Evolutionary conservation across 345 rosid genomes (phyloP).

Genomic region (Triadica sebifera): DNA sequence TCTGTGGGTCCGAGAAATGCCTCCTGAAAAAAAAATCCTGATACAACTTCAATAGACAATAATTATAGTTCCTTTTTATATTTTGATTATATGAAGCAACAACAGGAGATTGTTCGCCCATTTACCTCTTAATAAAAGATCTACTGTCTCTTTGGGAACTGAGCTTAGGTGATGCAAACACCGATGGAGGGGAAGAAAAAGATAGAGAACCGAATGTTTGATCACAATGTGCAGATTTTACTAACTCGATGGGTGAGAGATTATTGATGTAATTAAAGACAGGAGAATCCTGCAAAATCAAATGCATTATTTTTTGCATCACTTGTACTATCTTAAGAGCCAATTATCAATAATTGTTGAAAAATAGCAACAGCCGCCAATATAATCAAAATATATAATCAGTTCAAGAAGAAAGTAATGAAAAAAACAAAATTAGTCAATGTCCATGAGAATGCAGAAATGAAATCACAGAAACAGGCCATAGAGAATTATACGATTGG

Average conservation of each 20-base stretch:
- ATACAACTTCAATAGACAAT: slow-evolving; percentile 1
- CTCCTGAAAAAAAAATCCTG: slow-evolving; percentile 32
- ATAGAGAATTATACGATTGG: background rate
- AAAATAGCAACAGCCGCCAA: background rate
- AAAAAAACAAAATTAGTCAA: background rate
- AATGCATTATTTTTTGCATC: background rate
- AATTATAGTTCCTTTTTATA: background rate
- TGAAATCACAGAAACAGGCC: background rate
- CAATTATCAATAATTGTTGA: background rate
- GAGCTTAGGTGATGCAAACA: slow-evolving; percentile 48
- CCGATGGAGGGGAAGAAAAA: slow-evolving; percentile 50
- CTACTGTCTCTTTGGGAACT: slow-evolving; percentile 56
- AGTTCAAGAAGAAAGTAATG: background rate
- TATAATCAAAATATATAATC: background rate
- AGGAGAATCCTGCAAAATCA: slow-evolving; percentile 61
- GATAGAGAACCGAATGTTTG: slow-evolving; percentile 36
- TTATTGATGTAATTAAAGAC: slow-evolving; percentile 61
- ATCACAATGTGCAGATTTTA: slow-evolving; percentile 33
- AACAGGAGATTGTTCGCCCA: background rate
- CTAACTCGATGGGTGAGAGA: slow-evolving; percentile 57
- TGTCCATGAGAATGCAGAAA: background rate
- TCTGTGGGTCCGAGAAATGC: slow-evolving; percentile 34
- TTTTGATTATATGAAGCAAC: background rate
- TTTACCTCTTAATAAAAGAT: slow-evolving; percentile 51
- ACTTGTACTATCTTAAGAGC: background rate